A percentile compares a stretch with the other conserved stretches of the same genome.
These are phyloP conservation scores for Neonectria punicea DNA, from an alignment of 2,329 filamentous ascomycete genomes.

Conservation along the genomic window DNA sequence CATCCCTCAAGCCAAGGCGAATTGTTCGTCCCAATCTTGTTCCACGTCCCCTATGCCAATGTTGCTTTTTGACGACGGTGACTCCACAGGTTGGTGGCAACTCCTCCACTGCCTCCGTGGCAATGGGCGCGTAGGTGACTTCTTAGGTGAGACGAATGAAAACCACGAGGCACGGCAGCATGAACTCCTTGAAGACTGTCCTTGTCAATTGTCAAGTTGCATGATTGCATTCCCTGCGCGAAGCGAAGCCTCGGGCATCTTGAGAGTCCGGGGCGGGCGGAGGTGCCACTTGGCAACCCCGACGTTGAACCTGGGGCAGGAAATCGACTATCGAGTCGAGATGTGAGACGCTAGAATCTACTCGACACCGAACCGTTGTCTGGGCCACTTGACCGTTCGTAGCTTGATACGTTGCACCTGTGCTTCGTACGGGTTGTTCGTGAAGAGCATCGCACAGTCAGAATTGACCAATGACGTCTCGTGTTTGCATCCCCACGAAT, in stretches of 20 bases:
- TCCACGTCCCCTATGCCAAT: conserved; percentile 26
- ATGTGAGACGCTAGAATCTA: conserved; percentile 30
- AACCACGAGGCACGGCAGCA: conserved; percentile 22
- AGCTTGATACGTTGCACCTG: conserved; percentile 6
- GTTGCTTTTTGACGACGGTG: conserved; percentile 12
- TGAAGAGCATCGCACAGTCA: conserved; percentile 12
- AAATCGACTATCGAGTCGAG: conserved; percentile 3
- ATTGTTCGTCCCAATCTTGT: conserved; percentile 28
- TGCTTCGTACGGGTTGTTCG: conserved; percentile 3
- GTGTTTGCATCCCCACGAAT: conserved; percentile 32
- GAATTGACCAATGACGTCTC: conserved; percentile 32
- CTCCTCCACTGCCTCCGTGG: conserved; percentile 19
- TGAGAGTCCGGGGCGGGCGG: not conserved
- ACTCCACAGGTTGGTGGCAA: conserved; percentile 32
- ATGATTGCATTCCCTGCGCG: conserved; percentile 11
- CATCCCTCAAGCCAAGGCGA: conserved; percentile 25
- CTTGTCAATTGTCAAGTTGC: conserved; percentile 4
- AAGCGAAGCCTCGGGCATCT: not conserved
- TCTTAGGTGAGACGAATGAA: conserved; percentile 26
- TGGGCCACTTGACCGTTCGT: conserved; percentile 14
- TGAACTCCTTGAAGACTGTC: conserved; percentile 6
- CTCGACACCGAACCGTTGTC: conserved; percentile 19
- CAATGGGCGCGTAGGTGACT: conserved; percentile 16
- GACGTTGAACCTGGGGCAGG: conserved; percentile 1
- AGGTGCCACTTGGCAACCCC: conserved; percentile 17